Conservation (phyloP, 306 rosid species). For the Elaeagnus macrophylla region DNA sequence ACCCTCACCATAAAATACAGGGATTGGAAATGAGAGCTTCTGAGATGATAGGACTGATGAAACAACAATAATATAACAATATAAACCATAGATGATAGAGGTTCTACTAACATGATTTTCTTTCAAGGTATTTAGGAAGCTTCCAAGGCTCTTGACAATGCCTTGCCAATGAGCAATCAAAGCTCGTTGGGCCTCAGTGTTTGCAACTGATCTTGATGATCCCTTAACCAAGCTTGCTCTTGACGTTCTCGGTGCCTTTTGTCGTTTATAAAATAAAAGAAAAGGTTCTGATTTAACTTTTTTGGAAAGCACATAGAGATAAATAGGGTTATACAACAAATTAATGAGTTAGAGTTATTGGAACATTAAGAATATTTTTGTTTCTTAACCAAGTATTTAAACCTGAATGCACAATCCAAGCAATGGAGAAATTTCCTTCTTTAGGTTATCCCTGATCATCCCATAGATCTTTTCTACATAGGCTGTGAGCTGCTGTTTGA, state of each 20-base stretch:
- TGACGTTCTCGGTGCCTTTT: conserved; percentile 93
- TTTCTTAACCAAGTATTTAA: neutral
- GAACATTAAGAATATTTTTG: no score
- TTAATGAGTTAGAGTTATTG: no score
- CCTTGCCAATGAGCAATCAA: conserved; percentile 98
- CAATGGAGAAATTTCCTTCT: conserved; percentile 94
- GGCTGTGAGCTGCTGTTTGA: conserved; percentile 99
- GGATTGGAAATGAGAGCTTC: neutral
- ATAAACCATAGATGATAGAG: conserved; percentile 2
- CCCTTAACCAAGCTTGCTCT: conserved; percentile 91
- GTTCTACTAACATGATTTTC: conserved; percentile 70
- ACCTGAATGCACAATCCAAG: conserved; percentile 99
- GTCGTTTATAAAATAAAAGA: conserved; percentile 15
- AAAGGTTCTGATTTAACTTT: neutral
- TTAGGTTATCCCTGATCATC: conserved; percentile 87
- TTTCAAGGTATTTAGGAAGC: conserved; percentile 70
- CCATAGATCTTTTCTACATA: conserved; percentile 96
- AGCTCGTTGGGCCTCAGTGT: conserved; percentile 91
- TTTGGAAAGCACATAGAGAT: no score
- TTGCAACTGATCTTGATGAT: conserved; percentile 62
- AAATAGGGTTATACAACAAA: no score
- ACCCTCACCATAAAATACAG: no score
- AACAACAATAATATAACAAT: neutral
- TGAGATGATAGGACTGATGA: neutral
- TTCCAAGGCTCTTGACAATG: conserved; percentile 81